These are phyloP conservation scores for Ceratobasidium sp. DNA, from an alignment of 1,284 basidiomycete genomes.

Conservation along the genomic window DNA sequence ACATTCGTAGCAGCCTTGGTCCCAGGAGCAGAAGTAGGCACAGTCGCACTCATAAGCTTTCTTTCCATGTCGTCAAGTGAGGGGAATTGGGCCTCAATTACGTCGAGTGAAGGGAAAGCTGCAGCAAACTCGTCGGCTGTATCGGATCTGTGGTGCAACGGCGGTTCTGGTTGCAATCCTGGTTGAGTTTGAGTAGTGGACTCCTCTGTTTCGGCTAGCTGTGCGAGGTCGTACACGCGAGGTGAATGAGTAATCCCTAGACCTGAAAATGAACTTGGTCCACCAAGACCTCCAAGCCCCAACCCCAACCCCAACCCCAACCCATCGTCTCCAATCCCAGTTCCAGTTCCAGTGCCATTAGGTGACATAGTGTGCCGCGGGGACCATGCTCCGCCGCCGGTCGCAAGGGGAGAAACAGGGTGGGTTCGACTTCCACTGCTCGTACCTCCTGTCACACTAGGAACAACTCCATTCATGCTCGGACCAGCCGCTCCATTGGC, in stretches of 20 bases:
- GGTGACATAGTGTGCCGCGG: slow-evolving; percentile 7
- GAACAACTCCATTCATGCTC: slow-evolving; percentile 3
- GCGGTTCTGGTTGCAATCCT: background rate
- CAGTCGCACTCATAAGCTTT: background rate
- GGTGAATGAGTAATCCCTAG: slow-evolving; percentile 1
- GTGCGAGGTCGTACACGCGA: background rate
- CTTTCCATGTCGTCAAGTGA: slow-evolving; percentile 26
- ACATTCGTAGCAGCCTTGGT: background rate
- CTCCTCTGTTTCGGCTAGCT: background rate
- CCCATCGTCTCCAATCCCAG: slow-evolving; percentile 5
- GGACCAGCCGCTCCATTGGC: slow-evolving; percentile 1
- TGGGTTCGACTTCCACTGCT: slow-evolving; percentile 4
- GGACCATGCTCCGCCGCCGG: slow-evolving; percentile 20
- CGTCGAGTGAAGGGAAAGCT: slow-evolving; percentile 34
- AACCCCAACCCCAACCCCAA: slow-evolving; percentile 1
- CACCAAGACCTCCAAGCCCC: slow-evolving; percentile 1
- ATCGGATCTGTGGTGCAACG: background rate
- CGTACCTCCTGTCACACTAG: slow-evolving; percentile 19
- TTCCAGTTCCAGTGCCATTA: slow-evolving; percentile 1
- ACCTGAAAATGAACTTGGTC: background rate
- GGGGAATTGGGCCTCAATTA: slow-evolving; percentile 24
- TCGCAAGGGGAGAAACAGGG: slow-evolving; percentile 31
- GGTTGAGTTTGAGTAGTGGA: background rate
- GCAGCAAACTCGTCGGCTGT: slow-evolving; percentile 22
- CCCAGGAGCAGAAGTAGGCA: slow-evolving; percentile 10